Conservation (phyloP, 495 filamentous ascomycete species). For the Aspergillus nidulans region DNA sequence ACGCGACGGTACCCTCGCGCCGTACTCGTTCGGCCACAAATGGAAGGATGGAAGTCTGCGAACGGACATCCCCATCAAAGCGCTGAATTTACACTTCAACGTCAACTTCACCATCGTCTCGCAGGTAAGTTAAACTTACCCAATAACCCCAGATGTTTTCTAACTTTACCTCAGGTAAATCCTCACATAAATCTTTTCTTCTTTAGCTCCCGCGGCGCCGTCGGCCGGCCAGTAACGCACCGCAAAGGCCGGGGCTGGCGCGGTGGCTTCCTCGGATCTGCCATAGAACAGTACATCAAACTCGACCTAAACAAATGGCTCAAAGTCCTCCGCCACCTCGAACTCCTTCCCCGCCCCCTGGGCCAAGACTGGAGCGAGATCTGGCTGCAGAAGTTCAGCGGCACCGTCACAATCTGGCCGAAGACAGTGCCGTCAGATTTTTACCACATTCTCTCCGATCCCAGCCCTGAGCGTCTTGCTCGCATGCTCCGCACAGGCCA, state of each 20-base stretch:
- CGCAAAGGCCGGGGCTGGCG: constrained; percentile 92
- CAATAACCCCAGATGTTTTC: neutral
- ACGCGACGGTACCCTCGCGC: constrained; percentile 64
- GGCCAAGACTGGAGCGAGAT: constrained; percentile 96
- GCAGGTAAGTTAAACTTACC: constrained; percentile 46
- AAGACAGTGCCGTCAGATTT: constrained; percentile 73
- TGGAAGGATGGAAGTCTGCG: constrained; percentile 96
- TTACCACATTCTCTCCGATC: constrained; percentile 80
- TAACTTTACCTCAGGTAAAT: constrained; percentile 56
- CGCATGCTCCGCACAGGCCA: constrained; percentile 87
- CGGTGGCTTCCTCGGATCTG: constrained; percentile 88
- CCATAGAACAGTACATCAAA: constrained; percentile 90
- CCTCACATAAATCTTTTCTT: constrained; percentile 98
- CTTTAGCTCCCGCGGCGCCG: constrained; percentile 86
- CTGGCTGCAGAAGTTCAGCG: constrained; percentile 91
- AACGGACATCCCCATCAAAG: constrained; percentile 92
- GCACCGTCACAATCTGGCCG: constrained; percentile 94
- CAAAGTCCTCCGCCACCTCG: constrained; percentile 84
- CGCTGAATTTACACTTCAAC: constrained; percentile 93
- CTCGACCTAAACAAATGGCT: constrained; percentile 96
- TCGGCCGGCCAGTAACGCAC: constrained; percentile 92
- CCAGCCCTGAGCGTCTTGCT: constrained; percentile 64
- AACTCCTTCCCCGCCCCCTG: constrained; percentile 83
- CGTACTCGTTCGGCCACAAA: constrained; percentile 92
- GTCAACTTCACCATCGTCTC: constrained; percentile 95